Conservation (phyloP, 768 basidiomycete genomes). For the Tylopilus plumbeoviolaceoides region DNA sequence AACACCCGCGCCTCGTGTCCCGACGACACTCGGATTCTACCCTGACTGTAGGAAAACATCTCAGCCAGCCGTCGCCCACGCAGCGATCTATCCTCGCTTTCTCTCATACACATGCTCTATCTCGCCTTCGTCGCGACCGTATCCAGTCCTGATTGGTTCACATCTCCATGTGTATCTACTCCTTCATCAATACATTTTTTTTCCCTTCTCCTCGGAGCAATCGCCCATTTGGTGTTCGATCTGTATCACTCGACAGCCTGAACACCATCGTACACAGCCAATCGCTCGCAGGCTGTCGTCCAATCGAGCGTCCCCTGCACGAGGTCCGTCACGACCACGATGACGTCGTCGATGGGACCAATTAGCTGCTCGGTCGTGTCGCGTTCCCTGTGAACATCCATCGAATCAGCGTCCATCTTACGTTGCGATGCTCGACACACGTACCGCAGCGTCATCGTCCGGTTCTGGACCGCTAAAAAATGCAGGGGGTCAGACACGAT, state of each 20-base stretch:
- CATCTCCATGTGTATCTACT: no score
- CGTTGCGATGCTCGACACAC: conserved; percentile 23
- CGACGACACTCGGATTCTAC: background rate
- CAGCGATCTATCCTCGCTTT: no score
- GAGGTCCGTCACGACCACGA: conserved; percentile 73
- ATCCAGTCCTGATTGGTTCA: no score
- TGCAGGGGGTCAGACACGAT: background rate
- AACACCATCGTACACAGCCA: conserved; percentile 83
- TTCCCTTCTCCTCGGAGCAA: no score
- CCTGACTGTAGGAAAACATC: background rate
- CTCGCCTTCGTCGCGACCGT: no score
- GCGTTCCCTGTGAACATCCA: conserved; percentile 61
- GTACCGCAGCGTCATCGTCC: conserved; percentile 91
- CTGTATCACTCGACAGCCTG: conserved; percentile 64
- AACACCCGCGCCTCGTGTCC: background rate
- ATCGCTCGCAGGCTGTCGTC: conserved; percentile 63
- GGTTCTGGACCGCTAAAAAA: conserved; percentile 76
- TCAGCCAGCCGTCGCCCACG: no score
- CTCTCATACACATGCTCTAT: no score
- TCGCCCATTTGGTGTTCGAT: no score
- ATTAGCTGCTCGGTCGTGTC: conserved; percentile 94
- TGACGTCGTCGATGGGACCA: conserved; percentile 85
- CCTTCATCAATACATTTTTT: no score
- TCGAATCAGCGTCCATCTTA: background rate
- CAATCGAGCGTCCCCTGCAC: conserved; percentile 74